Evolutionary conservation across 2,329 filamentous ascomycete genomes (phyloP).

Genomic region (Pestalotiopsis sp.): DNA sequence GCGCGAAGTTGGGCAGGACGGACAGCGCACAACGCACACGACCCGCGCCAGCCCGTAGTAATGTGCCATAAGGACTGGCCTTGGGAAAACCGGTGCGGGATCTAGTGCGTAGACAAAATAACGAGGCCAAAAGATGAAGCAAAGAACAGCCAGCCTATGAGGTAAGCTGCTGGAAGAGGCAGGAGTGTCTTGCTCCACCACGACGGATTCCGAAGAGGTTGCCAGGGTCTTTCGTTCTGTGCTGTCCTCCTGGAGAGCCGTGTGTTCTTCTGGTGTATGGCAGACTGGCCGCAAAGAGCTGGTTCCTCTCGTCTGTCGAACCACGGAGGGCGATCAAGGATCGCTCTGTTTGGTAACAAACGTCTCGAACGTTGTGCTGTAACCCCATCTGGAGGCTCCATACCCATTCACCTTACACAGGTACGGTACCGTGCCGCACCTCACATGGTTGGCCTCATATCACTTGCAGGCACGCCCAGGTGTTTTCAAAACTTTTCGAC

Average conservation of each 20-base stretch:
- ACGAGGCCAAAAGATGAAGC: background rate
- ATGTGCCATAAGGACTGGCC: background rate
- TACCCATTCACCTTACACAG: background rate
- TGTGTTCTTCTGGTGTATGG: background rate
- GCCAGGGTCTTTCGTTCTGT: background rate
- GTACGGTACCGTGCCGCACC: background rate
- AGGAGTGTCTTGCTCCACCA: conserved; percentile 1
- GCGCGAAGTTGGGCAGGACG: background rate
- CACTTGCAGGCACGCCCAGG: background rate
- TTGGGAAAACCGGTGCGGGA: background rate
- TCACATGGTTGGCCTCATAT: background rate
- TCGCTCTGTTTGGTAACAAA: conserved; percentile 14
- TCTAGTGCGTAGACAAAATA: background rate
- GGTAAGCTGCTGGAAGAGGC: conserved; percentile 8
- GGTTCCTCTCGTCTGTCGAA: background rate
- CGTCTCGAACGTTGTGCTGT: conserved; percentile 14
- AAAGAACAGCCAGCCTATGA: background rate
- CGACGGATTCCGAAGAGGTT: background rate
- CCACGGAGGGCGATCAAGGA: conserved; percentile 12
- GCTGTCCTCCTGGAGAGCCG: background rate
- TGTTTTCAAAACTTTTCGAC: background rate
- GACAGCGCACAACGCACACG: background rate
- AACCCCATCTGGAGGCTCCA: conserved; percentile 9
- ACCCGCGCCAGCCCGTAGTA: background rate
- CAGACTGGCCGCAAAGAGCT: background rate